Base-by-base conservation (phyloP, 2,329 filamentous ascomycete species). In the Escovopsis sp. region DNA sequence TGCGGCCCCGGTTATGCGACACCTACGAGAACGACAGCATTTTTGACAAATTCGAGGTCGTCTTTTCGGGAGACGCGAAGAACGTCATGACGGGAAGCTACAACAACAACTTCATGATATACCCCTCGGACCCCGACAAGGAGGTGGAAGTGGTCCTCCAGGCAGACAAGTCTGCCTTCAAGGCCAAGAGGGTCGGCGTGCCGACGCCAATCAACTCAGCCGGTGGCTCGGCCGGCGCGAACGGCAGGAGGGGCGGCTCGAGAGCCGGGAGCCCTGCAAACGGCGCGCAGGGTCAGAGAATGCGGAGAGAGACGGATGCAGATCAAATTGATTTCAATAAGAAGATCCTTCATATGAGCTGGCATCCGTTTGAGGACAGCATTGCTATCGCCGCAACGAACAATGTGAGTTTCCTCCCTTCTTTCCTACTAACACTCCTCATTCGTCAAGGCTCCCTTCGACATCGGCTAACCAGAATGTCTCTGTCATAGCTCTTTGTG, bases 101-200 rank as follows among this genome's bases (percentile, higher is more conserved):
- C 68, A 98, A 98, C 71, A 98, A 98, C 66, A 98, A 98, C 65
- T 96, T 98, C 68, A 98, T 98, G 90, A 98, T 98, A 53, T 98
- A 96, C 58, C 90, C 90, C 4, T 90, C 87, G 18, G 88, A 96
- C 51, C 83, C 87, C 6, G 84, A 88, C 46, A 92, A 92, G 63
- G 90, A 98, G 55, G 88, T 88, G 3, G 90, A 98, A 59, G 87
- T 98, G 33, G 90, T 98, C 32, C 66, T 98, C 38, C 90, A 98
- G 59, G 90, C 90, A 27, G 90, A 98, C 58, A 98, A 98, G 66
- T 94, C 86, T 38, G 90, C 90, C 10, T 98, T 98, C 75, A 98
- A 98, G 65, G 90, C 90, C 26, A 98, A 98, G 77, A 98, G 96
- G 68, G 88, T 98, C 45, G 90, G 90, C 42, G 84, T 98, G 34